Percentiles rank a stretch among this genome's conserved stretches.
These are phyloP conservation scores for Candida germanica DNA, from an alignment of 805 yeast genomes.

Conservation along the genomic window DNA sequence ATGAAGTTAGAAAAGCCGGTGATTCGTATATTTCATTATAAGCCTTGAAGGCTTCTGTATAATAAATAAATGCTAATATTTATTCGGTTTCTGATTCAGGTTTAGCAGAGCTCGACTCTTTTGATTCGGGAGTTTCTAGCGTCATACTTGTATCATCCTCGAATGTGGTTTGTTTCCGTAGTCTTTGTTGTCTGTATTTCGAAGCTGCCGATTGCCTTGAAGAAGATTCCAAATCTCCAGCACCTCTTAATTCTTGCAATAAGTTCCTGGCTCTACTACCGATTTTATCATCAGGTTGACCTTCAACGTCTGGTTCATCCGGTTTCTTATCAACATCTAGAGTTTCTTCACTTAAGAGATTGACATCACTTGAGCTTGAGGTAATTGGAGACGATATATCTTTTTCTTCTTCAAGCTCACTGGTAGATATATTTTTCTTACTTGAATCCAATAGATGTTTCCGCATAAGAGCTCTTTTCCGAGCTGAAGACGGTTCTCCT, in stretches of 20 bases:
- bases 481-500: constrained; percentile 74
- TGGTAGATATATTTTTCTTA: constrained; percentile 3
- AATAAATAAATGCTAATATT: constrained; percentile 1
- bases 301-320: constrained; percentile 6
- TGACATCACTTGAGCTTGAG: background rate
- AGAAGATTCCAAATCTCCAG: constrained; percentile 14
- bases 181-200: constrained; percentile 34
- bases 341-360: constrained; percentile 12
- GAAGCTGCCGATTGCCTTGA: constrained; percentile 39
- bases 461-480: constrained; percentile 75
- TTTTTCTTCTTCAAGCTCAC: constrained; percentile 3
- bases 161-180: constrained; percentile 5
- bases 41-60: background rate
- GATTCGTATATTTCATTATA: constrained; percentile 7
- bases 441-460: constrained; percentile 49
- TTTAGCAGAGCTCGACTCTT: too few species aligned
- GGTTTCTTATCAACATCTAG: constrained; percentile 11
- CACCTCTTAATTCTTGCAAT: constrained; percentile 55
- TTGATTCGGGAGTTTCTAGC: too few species aligned
- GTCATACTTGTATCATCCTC: constrained; percentile 8
- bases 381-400: constrained; percentile 9
- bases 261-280: constrained; percentile 62
- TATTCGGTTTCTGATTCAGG: background rate
- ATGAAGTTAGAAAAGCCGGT: constrained; percentile 10
- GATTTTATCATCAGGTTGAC: constrained; percentile 28